Evolutionary conservation across 1,284 basidiomycete genomes (phyloP).

Genomic region (Grifola frondosa): DNA sequence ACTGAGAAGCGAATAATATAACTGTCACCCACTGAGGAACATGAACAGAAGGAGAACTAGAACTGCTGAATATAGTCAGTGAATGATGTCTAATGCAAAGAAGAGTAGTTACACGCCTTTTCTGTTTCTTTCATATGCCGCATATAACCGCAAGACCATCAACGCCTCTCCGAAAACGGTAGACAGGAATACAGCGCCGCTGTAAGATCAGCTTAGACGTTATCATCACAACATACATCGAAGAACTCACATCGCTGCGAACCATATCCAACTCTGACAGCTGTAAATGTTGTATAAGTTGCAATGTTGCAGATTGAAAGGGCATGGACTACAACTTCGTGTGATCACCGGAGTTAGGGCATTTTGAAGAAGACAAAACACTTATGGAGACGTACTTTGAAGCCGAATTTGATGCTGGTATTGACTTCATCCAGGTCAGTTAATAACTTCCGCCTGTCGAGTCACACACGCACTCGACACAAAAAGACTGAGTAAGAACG

Average conservation of each 20-base stretch:
- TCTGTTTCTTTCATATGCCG: conserved; percentile 4
- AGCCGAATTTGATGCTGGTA: background rate
- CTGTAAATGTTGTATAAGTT: background rate
- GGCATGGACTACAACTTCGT: no score
- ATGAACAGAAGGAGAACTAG: conserved; percentile 3
- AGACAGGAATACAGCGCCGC: background rate
- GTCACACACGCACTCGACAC: background rate
- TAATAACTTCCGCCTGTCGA: background rate
- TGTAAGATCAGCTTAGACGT: background rate
- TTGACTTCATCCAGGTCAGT: background rate
- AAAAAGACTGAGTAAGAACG: background rate
- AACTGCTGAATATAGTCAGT: background rate
- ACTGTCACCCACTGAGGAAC: conserved; percentile 1
- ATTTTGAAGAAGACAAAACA: background rate
- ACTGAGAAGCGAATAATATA: background rate
- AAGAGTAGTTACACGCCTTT: background rate
- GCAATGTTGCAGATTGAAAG: background rate
- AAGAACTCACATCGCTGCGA: conserved; percentile 6
- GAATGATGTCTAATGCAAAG: background rate
- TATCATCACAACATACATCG: background rate
- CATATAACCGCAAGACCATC: conserved; percentile 7
- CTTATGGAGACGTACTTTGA: background rate
- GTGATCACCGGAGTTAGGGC: no score
- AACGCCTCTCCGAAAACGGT: conserved; percentile 6
- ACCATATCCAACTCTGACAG: conserved; percentile 8